Conservation (phyloP, 1,284 basidiomycete genomes). For the Cryptococcus jaspeensis region DNA sequence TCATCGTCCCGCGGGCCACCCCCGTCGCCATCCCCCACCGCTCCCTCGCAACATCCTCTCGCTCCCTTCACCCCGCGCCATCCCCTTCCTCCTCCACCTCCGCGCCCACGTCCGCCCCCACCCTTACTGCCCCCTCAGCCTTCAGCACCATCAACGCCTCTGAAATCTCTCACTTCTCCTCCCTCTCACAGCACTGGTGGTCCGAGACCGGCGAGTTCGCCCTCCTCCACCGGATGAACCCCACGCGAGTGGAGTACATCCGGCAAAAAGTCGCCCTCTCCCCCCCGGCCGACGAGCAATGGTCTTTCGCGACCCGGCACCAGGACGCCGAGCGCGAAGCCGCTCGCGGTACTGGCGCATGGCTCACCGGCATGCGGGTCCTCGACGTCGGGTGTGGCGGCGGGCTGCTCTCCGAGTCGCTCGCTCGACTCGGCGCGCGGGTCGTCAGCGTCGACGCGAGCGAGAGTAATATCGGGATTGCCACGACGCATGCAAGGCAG, state of each 20-base stretch:
- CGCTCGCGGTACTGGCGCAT: conserved; percentile 37
- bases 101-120: conserved; percentile 2
- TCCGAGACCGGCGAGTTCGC: conserved; percentile 89
- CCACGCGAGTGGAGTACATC: conserved; percentile 79
- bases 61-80: background rate
- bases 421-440: conserved; percentile 81
- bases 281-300: conserved; percentile 56
- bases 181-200: conserved; percentile 94
- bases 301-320: conserved; percentile 46
- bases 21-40: background rate
- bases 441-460: conserved; percentile 91
- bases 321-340: conserved; percentile 44
- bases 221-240: conserved; percentile 94
- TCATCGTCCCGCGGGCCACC: background rate
- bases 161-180: conserved; percentile 91
- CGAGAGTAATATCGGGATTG: conserved; percentile 79
- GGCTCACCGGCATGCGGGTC: conserved; percentile 65
- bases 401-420: conserved; percentile 87
- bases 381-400: conserved; percentile 94
- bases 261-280: conserved; percentile 69
- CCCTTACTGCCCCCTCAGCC: conserved; percentile 11
- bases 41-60: background rate
- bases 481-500: conserved; percentile 72
- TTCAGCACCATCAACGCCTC: conserved; percentile 64
- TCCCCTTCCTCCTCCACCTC: conserved; percentile 1